Evolutionary conservation across 2,329 filamentous ascomycete genomes (phyloP), one percentile per base, ranked within the genome.

Genomic region (Botryosphaeria dothidea): DNA sequence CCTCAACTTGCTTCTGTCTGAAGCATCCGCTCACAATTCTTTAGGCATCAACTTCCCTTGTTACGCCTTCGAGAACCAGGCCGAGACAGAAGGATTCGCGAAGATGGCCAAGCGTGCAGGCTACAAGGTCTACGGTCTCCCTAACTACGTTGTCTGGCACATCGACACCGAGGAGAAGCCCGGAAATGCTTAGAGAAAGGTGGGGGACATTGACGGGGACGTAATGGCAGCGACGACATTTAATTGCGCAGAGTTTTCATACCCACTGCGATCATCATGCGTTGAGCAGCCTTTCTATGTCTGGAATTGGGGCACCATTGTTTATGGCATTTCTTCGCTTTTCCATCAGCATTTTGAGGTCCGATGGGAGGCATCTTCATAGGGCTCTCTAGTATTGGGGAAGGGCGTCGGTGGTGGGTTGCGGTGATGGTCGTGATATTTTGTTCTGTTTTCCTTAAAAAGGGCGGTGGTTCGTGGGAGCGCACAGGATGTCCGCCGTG

Each of bases 101-200:
- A 97, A 96, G 78, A 99, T 99, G 95, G 95, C 95, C 66, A 97
- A 96, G 82, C 86, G 93, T 68, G 95, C 95, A 19, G 95, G 95
- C 49, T 98, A 97, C 77, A 86, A 92, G 73, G 95, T 99, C 27
- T 87, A 92, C 70, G 95, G 95, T 51, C 83, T 99, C 64, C 95
- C 94, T 46, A 99, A 99, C 78, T 99, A 99, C 77, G 90, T 99
- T 58, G 94, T 99, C 66, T 99, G 95, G 95, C 95, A 99, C 77
- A 92, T 97, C 73, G 95, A 99, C 78, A 99, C 95, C 2, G 88
- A 93, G 65, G 95, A 99, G 83, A 97, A 97, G 84, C 86, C 88
- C 36, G 92, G 93, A 36, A 98, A 98, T 76, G 80, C 80, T 65
- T 79, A 71, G 57, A 36, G 15, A 34, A 34, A 8, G 7, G 11